Evolutionary conservation across 192 early-diverging fungal species (phyloP), one percentile per base, ranked within the genome.

Genomic region (Podila epigama): DNA sequence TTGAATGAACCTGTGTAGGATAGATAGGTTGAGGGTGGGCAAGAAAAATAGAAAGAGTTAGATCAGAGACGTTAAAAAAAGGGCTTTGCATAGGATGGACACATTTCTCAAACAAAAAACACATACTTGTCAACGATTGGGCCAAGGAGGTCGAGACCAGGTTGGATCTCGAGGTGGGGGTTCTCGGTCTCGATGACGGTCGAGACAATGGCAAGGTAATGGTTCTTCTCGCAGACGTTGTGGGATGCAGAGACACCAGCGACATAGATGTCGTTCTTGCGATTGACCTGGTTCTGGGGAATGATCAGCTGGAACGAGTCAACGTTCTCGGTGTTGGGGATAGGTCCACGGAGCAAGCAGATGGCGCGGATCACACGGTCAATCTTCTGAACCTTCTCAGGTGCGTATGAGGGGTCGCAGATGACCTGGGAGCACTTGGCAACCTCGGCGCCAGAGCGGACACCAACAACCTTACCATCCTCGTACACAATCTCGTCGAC

Each of bases 231-330:
- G 66, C 94, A 96, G 48, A 99, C 94, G 73, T 93, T 92, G 88
- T 99, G 98, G 29, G 90, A 86, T 18, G 83, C 81, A 25, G 95
- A 96, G 60, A 98, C 90, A 48, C 90, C 88, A 8, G 97, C 95
- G 58, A 99, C 85, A 81, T 99, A 99, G 59, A 99, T 96, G 62
- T 99, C 98, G 71, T 98, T 90, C 71, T 95, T 84, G 70, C 98
- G 89, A 59, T 90, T 86, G 60, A 96, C 88, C 85, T 99, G 97
- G 58, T 98, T 94, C 85, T 99, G 98, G 40, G 98, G 97, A 70
- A 99, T 90, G 65, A 99, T 94, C 69, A 99, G 86, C 82, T 99
- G 98, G 42, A 95, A 87, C 28, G 96, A 97, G 63, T 97, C 93
- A 2, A 85, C 88, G 70, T 94, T 81, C 25, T 84, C 83, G 16